phyloP scores from a whole-genome alignment of 148 eudicot species.

The Cornus suecica region DNA sequence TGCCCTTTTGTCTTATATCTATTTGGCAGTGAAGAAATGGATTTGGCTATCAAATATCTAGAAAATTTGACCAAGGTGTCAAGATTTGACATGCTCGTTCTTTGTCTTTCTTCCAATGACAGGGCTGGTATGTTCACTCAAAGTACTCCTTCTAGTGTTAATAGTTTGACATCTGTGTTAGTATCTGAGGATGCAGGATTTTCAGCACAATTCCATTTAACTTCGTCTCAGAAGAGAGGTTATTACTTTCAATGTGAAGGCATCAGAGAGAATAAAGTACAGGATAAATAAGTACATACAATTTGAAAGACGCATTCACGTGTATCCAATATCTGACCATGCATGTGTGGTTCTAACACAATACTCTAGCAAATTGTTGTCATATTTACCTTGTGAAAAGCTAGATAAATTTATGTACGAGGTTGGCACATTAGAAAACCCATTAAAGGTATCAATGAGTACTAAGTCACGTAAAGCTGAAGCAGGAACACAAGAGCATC shows the following conservation, averaged over 20 bases:
- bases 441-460: background rate
- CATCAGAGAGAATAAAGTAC: background rate
- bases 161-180: background rate
- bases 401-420: background rate
- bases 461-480: too few species aligned
- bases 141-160: background rate
- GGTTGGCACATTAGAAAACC: background rate
- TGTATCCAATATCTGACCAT: background rate
- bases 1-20: background rate
- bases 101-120: conserved; percentile 82
- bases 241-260: background rate
- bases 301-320: background rate
- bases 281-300: background rate
- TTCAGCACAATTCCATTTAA: background rate
- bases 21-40: conserved; percentile 65
- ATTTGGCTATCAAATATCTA: conserved; percentile 63
- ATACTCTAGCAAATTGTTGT: too few species aligned
- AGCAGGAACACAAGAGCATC: too few species aligned
- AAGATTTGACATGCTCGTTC: conserved; percentile 77
- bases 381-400: background rate
- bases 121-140: conserved; percentile 56
- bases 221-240: too few species aligned
- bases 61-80: conserved; percentile 62
- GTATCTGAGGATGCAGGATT: background rate
- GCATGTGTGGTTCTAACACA: background rate